Conservation (phyloP, 116 monocot species). For the Zostera marina region DNA sequence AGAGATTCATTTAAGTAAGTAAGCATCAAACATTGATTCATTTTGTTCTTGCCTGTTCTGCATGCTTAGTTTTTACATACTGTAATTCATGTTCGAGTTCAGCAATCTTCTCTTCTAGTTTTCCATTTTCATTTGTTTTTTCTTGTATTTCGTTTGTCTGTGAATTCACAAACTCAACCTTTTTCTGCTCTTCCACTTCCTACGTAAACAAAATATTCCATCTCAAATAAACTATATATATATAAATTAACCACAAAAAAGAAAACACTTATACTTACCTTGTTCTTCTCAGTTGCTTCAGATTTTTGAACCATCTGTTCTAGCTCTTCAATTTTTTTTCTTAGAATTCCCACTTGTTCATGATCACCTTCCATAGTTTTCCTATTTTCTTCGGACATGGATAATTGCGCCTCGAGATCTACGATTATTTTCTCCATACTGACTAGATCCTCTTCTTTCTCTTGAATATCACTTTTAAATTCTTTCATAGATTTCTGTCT, state of each 20-base stretch:
- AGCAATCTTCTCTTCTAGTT: neutral
- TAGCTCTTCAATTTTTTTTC: constrained; percentile 26
- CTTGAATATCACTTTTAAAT: neutral
- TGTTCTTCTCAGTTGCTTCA: constrained; percentile 18
- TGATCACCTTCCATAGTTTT: constrained; percentile 3
- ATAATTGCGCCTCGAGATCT: constrained; percentile 1
- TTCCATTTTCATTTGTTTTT: neutral
- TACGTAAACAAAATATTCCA: neutral
- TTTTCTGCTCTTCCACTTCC: constrained; percentile 3
- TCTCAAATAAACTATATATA: no score
- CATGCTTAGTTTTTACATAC: neutral
- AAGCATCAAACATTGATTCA: no score
- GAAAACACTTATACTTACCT: constrained; percentile 12
- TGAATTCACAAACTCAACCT: neutral
- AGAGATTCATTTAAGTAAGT: no score
- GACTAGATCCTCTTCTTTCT: neutral
- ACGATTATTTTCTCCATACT: neutral
- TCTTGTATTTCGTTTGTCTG: neutral
- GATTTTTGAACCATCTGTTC: constrained; percentile 17
- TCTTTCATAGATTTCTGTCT: neutral
- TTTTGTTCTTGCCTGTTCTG: neutral
- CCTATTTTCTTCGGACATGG: neutral
- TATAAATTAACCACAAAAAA: no score
- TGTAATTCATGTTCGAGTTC: neutral
- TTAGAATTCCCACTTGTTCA: constrained; percentile 6